Base-by-base conservation (phyloP, 2,329 filamentous ascomycete species). In the Trichoderma gracile region DNA sequence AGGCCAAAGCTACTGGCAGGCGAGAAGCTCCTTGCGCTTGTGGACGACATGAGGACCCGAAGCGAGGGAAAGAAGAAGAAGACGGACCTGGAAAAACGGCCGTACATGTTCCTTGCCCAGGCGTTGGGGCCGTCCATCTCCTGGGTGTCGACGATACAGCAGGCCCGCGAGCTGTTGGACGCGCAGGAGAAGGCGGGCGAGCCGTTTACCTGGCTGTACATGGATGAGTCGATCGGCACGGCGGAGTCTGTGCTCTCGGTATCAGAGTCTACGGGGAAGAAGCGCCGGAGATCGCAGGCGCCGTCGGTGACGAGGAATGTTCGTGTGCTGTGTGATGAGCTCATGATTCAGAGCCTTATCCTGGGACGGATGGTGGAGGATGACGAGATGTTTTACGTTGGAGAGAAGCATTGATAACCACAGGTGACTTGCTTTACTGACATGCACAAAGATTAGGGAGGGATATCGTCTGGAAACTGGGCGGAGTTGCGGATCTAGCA, bases 331-430 rank as follows among this genome's bases (percentile, higher is more conserved):
- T 89, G 88, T 63, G 89, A 96, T 74, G 94, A 98, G 77, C 87
- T 94, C 73, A 87, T 98, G 23, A 88, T 96, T 63, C 94, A 99
- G 80, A 97, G 93, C 75, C 79, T 98, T 65, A 97, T 99, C 68
- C 75, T 97, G 57, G 94, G 93, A 0, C 86, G 87, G 66, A 78
- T 97, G 69, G 85, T 93, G 59, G 89, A 91, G 67, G 84, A 86
- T 56, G 81, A 78, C 14, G 83, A 86, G 69, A 71, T 75, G 70
- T 43, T 53, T 17, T 63, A 63, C 38, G 69, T 55, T 62, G 33
- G 47, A 10, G 40, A 38, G 38, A 62, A 62, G 19, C 33, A 23
- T 40, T 62, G 40, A 62, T n/a, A 19, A 3, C 27, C n/a, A 12
- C 4, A 4, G 12, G 12, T 54, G 3, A 8, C 30, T 17, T 45